Conservation (phyloP, 1,284 basidiomycete species). For the Schizophyllum amplum region DNA sequence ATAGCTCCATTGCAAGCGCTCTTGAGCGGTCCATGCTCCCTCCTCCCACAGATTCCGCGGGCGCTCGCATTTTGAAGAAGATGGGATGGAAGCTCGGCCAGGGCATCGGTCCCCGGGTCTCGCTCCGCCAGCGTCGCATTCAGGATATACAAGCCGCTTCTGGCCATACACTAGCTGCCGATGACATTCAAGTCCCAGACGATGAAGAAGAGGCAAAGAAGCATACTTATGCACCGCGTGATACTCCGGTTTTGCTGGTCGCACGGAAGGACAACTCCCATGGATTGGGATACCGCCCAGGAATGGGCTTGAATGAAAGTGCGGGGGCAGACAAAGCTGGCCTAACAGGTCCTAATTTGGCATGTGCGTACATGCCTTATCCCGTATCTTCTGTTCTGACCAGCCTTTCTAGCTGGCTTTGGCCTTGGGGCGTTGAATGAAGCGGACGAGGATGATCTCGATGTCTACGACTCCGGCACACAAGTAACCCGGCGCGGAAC, state of each 20-base stretch:
- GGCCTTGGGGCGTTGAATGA: slow-evolving; percentile 83
- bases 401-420: slow-evolving; percentile 53
- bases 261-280: slow-evolving; percentile 66
- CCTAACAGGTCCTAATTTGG: slow-evolving; percentile 50
- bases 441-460: slow-evolving; percentile 84
- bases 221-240: slow-evolving; percentile 81
- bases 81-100: slow-evolving; percentile 95
- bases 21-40: slow-evolving; percentile 56
- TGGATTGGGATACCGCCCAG: slow-evolving; percentile 74
- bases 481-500: slow-evolving; percentile 38
- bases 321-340: slow-evolving; percentile 27
- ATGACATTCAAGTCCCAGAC: slow-evolving; percentile 35
- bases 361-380: slow-evolving; percentile 37
- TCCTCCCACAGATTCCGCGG: slow-evolving; percentile 61
- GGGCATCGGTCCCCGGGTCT: slow-evolving; percentile 88
- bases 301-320: slow-evolving; percentile 55
- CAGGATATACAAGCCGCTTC: slow-evolving; percentile 52
- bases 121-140: slow-evolving; percentile 63
- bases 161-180: slow-evolving; percentile 25
- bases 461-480: slow-evolving; percentile 62
- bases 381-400: background rate
- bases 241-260: slow-evolving; percentile 59
- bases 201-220: slow-evolving; percentile 76
- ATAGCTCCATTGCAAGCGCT: slow-evolving; percentile 52
- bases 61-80: slow-evolving; percentile 80